Evolutionary conservation across 1,284 basidiomycete genomes (phyloP).

Genomic region (Anthracocystis walkeri): DNA sequence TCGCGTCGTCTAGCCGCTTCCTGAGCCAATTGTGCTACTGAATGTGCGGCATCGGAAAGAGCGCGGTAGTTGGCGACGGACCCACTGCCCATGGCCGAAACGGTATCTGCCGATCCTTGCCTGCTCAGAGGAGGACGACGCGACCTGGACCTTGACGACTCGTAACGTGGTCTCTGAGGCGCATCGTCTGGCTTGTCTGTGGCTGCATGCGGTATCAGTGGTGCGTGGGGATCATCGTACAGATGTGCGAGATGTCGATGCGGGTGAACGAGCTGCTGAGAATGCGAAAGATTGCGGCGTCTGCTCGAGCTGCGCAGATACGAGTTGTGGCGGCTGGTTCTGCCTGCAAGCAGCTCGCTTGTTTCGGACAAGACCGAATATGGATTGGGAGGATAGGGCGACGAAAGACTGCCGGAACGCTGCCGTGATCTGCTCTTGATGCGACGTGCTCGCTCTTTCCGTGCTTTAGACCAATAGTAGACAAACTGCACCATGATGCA

Average conservation of each 20-base stretch:
- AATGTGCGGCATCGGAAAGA: slow-evolving; percentile 47
- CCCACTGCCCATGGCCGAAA: background rate
- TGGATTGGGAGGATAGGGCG: slow-evolving; percentile 27
- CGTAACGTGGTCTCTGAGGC: background rate
- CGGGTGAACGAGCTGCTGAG: slow-evolving; percentile 17
- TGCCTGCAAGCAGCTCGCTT: slow-evolving; percentile 31
- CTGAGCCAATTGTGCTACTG: slow-evolving; percentile 54
- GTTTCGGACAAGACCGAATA: slow-evolving; percentile 43
- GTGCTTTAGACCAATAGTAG: slow-evolving; percentile 48
- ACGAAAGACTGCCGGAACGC: slow-evolving; percentile 20
- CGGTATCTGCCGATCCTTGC: slow-evolving; percentile 16
- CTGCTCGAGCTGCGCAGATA: slow-evolving; percentile 24
- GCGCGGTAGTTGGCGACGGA: slow-evolving; percentile 46
- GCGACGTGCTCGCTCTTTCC: slow-evolving; percentile 16
- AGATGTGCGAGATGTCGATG: slow-evolving; percentile 2
- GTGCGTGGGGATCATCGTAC: slow-evolving; percentile 12
- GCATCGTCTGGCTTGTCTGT: slow-evolving; percentile 10
- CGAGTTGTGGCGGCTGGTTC: slow-evolving; percentile 22
- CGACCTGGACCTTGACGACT: slow-evolving; percentile 23
- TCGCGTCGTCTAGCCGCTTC: slow-evolving; percentile 44
- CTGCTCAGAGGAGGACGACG: slow-evolving; percentile 30
- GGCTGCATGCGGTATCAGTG: background rate
- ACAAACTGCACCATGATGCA: slow-evolving; percentile 56
- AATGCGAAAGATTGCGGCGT: slow-evolving; percentile 22
- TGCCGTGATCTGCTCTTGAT: slow-evolving; percentile 10